These are phyloP conservation scores for Termitomyces sp. DNA, from an alignment of 768 basidiomycete species.

Conservation along the genomic window DNA sequence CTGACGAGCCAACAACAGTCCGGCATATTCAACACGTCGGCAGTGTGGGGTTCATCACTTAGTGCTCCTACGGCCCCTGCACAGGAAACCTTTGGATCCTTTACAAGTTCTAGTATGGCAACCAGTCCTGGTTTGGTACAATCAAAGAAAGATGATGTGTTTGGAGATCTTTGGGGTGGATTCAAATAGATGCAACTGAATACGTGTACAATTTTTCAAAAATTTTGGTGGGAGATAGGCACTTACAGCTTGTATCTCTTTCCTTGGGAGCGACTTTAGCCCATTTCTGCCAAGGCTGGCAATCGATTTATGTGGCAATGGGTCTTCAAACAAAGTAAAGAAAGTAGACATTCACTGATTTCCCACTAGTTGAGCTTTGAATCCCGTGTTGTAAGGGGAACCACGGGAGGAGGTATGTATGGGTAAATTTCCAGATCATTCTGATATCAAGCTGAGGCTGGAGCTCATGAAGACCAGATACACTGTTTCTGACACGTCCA, in stretches of 20 bases:
- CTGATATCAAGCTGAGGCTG: too few relatives aligned
- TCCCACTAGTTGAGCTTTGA: background rate
- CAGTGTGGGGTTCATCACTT: slow-evolving; percentile 55
- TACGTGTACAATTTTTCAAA: background rate
- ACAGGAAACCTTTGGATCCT: slow-evolving; percentile 33
- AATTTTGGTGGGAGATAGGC: background rate
- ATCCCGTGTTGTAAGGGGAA: too few relatives aligned
- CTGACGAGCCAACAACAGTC: slow-evolving; percentile 23
- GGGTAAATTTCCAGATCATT: too few relatives aligned
- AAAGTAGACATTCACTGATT: background rate
- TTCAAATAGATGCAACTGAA: slow-evolving; percentile 50
- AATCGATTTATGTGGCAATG: background rate
- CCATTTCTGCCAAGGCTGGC: background rate
- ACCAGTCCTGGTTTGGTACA: slow-evolving; percentile 9
- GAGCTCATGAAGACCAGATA: too few relatives aligned
- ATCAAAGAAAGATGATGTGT: slow-evolving; percentile 71
- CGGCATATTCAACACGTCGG: slow-evolving; percentile 45
- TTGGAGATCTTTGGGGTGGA: slow-evolving; percentile 82
- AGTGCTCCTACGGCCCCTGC: slow-evolving; percentile 16
- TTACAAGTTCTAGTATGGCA: slow-evolving; percentile 21
- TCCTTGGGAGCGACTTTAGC: background rate
- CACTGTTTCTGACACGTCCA: too few relatives aligned
- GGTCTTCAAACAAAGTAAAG: background rate
- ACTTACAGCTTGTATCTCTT: background rate
- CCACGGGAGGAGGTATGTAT: too few relatives aligned